Percentiles rank a stretch among this genome's conserved stretches.
These are phyloP conservation scores for Cornus controversa DNA, from an alignment of 148 eudicot genomes.

Conservation along the genomic window DNA sequence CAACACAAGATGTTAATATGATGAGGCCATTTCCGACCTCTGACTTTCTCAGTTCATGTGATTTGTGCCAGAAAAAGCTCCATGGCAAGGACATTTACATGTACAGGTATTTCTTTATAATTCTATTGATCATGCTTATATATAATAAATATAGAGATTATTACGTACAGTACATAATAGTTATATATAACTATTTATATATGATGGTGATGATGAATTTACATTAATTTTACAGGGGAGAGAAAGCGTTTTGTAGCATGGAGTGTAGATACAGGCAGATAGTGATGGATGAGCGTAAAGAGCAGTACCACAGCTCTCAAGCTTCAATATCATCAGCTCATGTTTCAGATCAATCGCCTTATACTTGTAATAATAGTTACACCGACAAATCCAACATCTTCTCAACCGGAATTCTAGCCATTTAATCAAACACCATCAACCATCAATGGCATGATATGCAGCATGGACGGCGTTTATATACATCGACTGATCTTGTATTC, in stretches of 20 bases:
- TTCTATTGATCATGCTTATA: too few relatives aligned
- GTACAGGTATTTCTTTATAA: constrained; percentile 57
- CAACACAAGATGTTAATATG: constrained; percentile 10
- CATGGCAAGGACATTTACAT: constrained; percentile 85
- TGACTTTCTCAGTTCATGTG: constrained; percentile 66
- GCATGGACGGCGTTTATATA: too few relatives aligned
- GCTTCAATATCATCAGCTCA: too few relatives aligned
- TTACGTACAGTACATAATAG: too few relatives aligned
- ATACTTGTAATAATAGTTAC: neutral
- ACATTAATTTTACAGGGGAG: constrained; percentile 52
- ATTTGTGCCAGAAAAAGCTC: constrained; percentile 58
- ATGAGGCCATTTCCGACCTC: constrained; percentile 16
- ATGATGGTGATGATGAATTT: too few relatives aligned
- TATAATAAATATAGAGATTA: too few relatives aligned
- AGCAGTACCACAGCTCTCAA: constrained; percentile 46
- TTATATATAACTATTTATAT: too few relatives aligned
- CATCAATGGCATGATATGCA: too few relatives aligned
- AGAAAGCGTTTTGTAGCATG: constrained; percentile 82
- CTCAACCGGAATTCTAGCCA: constrained; percentile 54
- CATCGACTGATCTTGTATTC: too few relatives aligned
- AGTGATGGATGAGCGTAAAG: constrained; percentile 55
- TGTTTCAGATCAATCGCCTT: constrained; percentile 43
- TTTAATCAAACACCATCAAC: constrained; percentile 11
- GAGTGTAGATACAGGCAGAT: constrained; percentile 78
- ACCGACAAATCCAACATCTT: constrained; percentile 32